Conservation (phyloP, 1,284 basidiomycete species). For the Neolentinus lepideus region DNA sequence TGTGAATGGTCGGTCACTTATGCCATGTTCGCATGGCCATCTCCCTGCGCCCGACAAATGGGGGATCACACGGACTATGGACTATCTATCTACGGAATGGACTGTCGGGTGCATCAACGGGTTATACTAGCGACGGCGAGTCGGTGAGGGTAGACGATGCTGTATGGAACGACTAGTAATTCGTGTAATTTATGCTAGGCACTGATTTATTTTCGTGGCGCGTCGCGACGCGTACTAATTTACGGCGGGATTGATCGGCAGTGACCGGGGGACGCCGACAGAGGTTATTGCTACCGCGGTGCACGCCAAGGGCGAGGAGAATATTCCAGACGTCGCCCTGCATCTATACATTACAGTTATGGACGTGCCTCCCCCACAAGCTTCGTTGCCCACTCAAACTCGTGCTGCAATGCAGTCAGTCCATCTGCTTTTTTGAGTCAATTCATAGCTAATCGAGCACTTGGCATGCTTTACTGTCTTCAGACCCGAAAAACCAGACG, state of each 20-base stretch:
- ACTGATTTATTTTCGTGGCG: background rate
- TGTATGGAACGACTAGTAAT: background rate
- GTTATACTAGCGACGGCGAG: no score
- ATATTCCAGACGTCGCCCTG: background rate
- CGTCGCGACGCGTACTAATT: background rate
- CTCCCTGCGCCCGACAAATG: no score
- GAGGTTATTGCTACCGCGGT: background rate
- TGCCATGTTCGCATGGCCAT: no score
- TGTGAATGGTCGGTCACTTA: no score
- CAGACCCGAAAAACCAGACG: background rate
- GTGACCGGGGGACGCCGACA: background rate
- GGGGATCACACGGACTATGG: no score
- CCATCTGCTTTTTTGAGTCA: background rate
- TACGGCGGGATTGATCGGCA: background rate
- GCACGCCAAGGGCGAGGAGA: background rate
- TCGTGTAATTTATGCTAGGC: background rate
- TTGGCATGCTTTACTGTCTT: background rate
- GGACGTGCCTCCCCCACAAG: background rate
- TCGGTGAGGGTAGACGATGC: background rate
- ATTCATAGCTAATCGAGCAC: background rate
- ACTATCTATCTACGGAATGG: no score
- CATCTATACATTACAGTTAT: background rate
- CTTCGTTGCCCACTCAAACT: background rate
- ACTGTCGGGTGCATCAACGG: no score
- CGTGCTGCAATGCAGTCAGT: background rate